These are phyloP conservation scores for thale cress (Arabidopsis thaliana) DNA, from an alignment of 345 rosid species.

Conservation along the genomic window TAIR10.1 NC_003071.7:16077001-16077500, in stretches of 20 bases:
- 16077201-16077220: constrained; percentile 40
- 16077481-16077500: too few relatives aligned
- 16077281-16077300: background rate
- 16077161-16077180: constrained; percentile 43
- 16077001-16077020: constrained; percentile 34
- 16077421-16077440: too few relatives aligned
- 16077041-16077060: background rate
- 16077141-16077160: constrained; percentile 38
- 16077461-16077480: too few relatives aligned
- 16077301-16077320: background rate
- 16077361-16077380: too few relatives aligned
- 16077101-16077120: constrained; percentile 47
- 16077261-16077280: background rate
- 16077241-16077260: constrained; percentile 53
- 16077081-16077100: constrained; percentile 52
- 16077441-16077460: too few relatives aligned
- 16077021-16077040: background rate
- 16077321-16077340: background rate
- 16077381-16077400: too few relatives aligned
- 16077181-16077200: constrained; percentile 28
- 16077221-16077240: constrained; percentile 38
- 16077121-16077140: constrained; percentile 47
- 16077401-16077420: too few relatives aligned
- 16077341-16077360: background rate
- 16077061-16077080: background rate